phyloP scores from a whole-genome alignment of 73 alveolate genomes.

The Symbiodinium pilosum region DNA sequence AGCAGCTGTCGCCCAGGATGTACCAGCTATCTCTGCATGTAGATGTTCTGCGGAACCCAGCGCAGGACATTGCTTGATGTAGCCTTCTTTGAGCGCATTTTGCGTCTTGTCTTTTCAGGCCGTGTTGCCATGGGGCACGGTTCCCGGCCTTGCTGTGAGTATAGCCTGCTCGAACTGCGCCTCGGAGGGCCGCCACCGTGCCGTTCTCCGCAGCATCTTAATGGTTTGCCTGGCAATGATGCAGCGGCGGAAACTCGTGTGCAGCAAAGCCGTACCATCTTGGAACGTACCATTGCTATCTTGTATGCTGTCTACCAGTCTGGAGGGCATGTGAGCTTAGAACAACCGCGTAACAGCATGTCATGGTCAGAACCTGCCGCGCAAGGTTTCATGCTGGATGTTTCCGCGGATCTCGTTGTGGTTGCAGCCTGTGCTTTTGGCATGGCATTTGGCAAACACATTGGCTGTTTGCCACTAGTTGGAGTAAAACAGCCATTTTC shows the following conservation, averaged over 20 bases:
- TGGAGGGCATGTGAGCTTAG: background rate
- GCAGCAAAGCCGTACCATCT: background rate
- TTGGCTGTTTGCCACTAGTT: background rate
- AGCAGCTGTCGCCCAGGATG: background rate
- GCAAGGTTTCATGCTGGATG: no score
- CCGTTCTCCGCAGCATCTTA: background rate
- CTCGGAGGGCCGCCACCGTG: background rate
- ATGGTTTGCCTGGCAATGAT: background rate
- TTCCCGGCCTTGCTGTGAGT: background rate
- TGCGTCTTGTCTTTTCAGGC: background rate
- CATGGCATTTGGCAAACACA: background rate
- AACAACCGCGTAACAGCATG: background rate
- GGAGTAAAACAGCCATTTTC: background rate
- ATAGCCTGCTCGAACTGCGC: background rate
- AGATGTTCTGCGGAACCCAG: no score
- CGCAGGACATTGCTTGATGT: background rate
- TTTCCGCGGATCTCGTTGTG: no score
- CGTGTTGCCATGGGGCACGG: background rate
- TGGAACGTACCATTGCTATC: background rate
- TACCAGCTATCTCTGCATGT: no score
- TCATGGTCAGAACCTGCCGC: background rate
- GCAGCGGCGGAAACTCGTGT: background rate
- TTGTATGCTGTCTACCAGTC: background rate
- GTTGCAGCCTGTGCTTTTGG: background rate
- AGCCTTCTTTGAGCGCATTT: no score